A percentile compares a stretch with the other conserved stretches of the same genome.
Conservation (phyloP, 176 grass and related monocot genomes). For the Chloris gayana region DNA sequence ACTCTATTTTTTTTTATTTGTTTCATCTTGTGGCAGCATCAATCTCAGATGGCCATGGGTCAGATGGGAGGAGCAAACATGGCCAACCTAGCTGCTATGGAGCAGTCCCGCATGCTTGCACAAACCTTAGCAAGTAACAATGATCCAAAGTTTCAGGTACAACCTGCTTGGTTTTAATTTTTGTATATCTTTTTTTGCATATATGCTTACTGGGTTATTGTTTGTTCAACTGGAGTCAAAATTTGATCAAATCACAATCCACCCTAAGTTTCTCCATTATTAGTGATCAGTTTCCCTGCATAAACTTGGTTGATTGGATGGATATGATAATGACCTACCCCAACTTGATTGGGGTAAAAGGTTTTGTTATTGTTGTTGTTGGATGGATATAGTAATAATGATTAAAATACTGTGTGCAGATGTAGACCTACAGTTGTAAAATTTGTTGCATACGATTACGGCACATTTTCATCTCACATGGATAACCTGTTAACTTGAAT, state of each 20-base stretch:
- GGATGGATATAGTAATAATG: not conserved
- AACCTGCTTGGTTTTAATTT: conserved; percentile 14
- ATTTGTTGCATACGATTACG: conserved; percentile 6
- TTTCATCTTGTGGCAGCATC: conserved; percentile 54
- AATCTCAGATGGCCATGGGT: conserved; percentile 79
- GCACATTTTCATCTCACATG: not conserved
- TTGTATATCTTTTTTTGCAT: conserved; percentile 37
- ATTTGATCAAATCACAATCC: conserved; percentile 31
- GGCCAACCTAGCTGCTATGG: conserved; percentile 75
- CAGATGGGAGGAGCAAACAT: conserved; percentile 62
- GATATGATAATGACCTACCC: not conserved
- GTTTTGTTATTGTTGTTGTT: too few species aligned
- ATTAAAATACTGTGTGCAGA: not conserved
- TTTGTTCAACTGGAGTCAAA: conserved; percentile 14
- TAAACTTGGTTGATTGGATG: not conserved
- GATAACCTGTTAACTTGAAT: not conserved
- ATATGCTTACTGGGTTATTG: conserved; percentile 1
- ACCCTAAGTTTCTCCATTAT: conserved; percentile 18
- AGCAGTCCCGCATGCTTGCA: conserved; percentile 96
- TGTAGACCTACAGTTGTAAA: not conserved
- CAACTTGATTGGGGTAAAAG: too few species aligned
- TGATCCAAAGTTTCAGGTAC: conserved; percentile 98
- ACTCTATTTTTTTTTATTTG: conserved; percentile 22
- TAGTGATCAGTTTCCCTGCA: conserved; percentile 1
- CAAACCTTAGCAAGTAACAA: conserved; percentile 83